phyloP scores from a whole-genome alignment of 2,329 filamentous ascomycete species.

The Pseudocercospora macadamiae region DNA sequence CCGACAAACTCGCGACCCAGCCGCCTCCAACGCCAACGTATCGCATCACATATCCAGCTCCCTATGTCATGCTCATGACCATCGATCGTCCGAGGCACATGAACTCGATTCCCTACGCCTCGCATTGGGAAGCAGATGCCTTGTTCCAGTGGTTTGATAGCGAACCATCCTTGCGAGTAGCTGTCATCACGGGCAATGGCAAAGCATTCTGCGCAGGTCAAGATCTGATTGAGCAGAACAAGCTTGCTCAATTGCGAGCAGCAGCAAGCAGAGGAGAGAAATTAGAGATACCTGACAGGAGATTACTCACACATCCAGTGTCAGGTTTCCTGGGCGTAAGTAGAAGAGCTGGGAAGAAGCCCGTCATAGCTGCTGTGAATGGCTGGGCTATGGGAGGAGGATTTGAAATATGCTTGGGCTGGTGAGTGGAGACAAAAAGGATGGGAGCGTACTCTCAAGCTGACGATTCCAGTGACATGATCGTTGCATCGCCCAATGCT shows the following conservation, averaged over 20 bases:
- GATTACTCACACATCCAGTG: slow-evolving; percentile 29
- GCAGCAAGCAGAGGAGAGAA: slow-evolving; percentile 28
- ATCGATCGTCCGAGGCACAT: slow-evolving; percentile 55
- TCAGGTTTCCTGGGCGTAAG: slow-evolving; percentile 61
- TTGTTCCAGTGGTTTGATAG: slow-evolving; percentile 59
- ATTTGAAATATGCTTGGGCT: slow-evolving; percentile 60
- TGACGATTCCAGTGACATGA: slow-evolving; percentile 46
- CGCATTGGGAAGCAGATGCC: slow-evolving; percentile 53
- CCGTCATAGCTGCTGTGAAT: slow-evolving; percentile 63
- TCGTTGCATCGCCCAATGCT: slow-evolving; percentile 56
- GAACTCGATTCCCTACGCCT: slow-evolving; percentile 50
- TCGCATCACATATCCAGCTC: slow-evolving; percentile 50
- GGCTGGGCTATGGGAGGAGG: slow-evolving; percentile 61
- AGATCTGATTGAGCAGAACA: slow-evolving; percentile 55
- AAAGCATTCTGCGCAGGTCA: slow-evolving; percentile 60
- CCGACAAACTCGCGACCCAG: slow-evolving; percentile 23
- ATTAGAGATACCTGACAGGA: slow-evolving; percentile 27
- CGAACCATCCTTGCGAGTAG: slow-evolving; percentile 35
- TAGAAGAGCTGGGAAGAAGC: slow-evolving; percentile 61
- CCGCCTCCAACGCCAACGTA: slow-evolving; percentile 31
- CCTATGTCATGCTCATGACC: slow-evolving; percentile 55
- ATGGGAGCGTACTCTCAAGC: slow-evolving; percentile 2
- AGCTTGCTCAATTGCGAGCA: slow-evolving; percentile 29
- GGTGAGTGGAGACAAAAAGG: slow-evolving; percentile 27
- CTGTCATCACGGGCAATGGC: slow-evolving; percentile 56